Evolutionary conservation across 345 rosid species (phyloP), one percentile per base, ranked within the genome.

Genomic region (Rhodamnia argentea): DNA sequence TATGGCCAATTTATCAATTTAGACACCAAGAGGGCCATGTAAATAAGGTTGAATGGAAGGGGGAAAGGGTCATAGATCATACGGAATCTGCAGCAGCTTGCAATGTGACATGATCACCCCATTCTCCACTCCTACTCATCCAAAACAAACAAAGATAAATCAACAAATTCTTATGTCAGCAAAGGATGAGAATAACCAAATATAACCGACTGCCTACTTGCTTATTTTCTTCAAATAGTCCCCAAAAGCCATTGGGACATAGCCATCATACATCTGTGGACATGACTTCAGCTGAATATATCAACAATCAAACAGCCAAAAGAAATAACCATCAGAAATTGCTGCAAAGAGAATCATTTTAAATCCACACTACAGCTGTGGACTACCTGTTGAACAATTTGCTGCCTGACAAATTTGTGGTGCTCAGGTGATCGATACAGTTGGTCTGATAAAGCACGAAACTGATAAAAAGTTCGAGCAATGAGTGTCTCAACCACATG

Each of bases 391-490:
- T 89, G 84, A 83, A 93, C 89, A 86, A 96, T 88, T 90, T 91
- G 95, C 75, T 94, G 92, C 85, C 99, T 94, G 87, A 95, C 96
- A 92, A 85, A 86, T 82, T 87, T 92, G 90, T 95, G 98, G 87
- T 94, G 92, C 50, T 95, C 96, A 76, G 96, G 78, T 85, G 99
- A 92, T 62, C 94, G 95, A 86, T 95, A 96, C 56, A 96, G 95
- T 90, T 95, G 99, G 86, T 96, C 99, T 76, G 98, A 94, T 86
- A 95, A 86, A 56, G 99, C 90, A 44, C 98, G 94, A 86, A 95
- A 96, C 99, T 96, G 94, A 54, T 83, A 85, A 90, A 56, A 88
- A 87, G 5, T 87, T 20, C 64, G 3, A 70, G 81, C 13, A 70
- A 20, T 70, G 81, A 70, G 81, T 70, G 13, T 20, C 81, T 32